Evolutionary conservation across 139 green algal species (phyloP).

Genomic region (Coelastrella sp.): DNA sequence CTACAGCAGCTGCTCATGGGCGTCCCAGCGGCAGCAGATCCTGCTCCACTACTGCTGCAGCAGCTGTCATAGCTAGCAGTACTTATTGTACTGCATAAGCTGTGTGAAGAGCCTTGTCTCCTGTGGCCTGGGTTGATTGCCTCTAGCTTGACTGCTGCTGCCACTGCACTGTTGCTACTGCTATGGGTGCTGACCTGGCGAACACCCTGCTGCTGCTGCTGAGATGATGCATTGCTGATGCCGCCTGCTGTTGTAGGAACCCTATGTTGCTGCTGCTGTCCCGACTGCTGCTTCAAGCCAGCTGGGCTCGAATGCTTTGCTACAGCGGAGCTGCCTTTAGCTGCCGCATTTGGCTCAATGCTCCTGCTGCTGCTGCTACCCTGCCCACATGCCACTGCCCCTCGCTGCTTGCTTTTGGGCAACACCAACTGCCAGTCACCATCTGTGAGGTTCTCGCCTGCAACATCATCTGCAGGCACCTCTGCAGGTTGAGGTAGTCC

Average conservation of each 20-base stretch:
- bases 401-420: constrained; percentile 31
- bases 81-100: constrained; percentile 33
- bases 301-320: too few species aligned
- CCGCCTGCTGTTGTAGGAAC: background rate
- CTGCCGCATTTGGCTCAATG: too few species aligned
- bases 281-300: background rate
- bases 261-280: background rate
- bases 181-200: background rate
- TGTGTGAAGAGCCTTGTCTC: constrained; percentile 30
- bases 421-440: constrained; percentile 28
- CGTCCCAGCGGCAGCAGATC: background rate
- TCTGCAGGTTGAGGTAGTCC: too few species aligned
- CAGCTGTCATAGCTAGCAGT: constrained; percentile 6
- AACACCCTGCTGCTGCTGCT: background rate
- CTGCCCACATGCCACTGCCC: background rate
- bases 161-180: background rate
- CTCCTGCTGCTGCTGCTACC: constrained; percentile 8
- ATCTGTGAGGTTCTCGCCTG: background rate
- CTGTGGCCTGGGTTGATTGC: background rate
- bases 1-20: constrained; percentile 11
- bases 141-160: constrained; percentile 7
- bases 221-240: background rate
- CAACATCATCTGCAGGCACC: too few species aligned
- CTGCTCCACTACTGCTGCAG: background rate
- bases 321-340: too few species aligned